These are phyloP conservation scores for Aethionema arabicum DNA, from an alignment of 345 rosid species.

Conservation along the genomic window DNA sequence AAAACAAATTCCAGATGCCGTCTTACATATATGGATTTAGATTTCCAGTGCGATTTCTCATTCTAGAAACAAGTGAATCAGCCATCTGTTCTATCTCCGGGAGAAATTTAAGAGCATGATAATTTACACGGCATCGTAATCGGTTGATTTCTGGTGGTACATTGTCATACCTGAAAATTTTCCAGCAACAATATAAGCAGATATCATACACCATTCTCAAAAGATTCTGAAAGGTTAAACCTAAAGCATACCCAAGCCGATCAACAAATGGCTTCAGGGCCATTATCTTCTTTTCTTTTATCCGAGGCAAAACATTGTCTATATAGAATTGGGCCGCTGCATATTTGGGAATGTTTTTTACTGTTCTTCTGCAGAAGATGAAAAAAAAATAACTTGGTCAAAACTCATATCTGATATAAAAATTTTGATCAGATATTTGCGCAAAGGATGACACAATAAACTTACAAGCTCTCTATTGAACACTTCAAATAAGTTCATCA, in stretches of 20 bases:
- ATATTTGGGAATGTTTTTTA: slow-evolving; percentile 97
- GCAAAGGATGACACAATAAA: slow-evolving; percentile 13
- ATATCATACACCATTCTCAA: slow-evolving; percentile 19
- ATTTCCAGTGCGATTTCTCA: slow-evolving; percentile 94
- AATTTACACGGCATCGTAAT: slow-evolving; percentile 97
- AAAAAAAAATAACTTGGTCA: slow-evolving; percentile 17
- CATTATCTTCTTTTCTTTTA: slow-evolving; percentile 99
- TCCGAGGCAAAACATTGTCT: slow-evolving; percentile 97
- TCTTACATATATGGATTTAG: slow-evolving; percentile 84
- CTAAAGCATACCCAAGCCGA: slow-evolving; percentile 80
- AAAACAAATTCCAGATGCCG: slow-evolving; percentile 24
- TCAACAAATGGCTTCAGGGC: slow-evolving; percentile 98
- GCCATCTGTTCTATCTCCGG: slow-evolving; percentile 94
- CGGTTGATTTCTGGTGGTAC: slow-evolving; percentile 97
- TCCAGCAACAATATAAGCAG: slow-evolving; percentile 24
- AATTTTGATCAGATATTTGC: slow-evolving; percentile 7
- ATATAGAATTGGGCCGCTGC: slow-evolving; percentile 97
- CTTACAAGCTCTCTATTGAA: slow-evolving; percentile 21
- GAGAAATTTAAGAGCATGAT: slow-evolving; percentile 97
- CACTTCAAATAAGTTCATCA: slow-evolving; percentile 3
- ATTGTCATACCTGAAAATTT: slow-evolving; percentile 77
- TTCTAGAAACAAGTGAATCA: slow-evolving; percentile 79
- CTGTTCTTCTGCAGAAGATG: slow-evolving; percentile 74
- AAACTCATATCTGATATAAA: slow-evolving; percentile 11
- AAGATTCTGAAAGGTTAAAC: slow-evolving; percentile 15